These are phyloP conservation scores for Pyricularia grisea DNA, from an alignment of 2,329 filamentous ascomycete species.

Conservation along the genomic window DNA sequence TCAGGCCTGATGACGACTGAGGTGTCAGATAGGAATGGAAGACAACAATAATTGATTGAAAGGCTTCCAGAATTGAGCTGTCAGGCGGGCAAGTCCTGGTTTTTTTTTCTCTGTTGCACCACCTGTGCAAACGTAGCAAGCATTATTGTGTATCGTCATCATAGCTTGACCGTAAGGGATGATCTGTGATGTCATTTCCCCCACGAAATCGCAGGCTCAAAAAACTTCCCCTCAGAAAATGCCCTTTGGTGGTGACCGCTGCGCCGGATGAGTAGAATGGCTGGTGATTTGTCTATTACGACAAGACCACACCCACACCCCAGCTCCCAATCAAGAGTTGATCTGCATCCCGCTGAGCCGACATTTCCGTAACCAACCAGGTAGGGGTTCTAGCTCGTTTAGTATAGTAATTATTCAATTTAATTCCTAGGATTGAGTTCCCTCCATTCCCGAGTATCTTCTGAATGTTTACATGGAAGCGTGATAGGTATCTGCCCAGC, in stretches of 20 bases:
- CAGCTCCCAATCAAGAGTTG: not conserved
- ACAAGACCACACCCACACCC: not conserved
- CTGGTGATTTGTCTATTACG: constrained; percentile 1
- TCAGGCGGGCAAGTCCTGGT: not conserved
- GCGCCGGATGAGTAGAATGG: not conserved
- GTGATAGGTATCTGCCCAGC: not conserved
- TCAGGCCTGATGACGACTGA: not conserved
- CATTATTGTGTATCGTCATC: not conserved
- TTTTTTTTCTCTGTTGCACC: not conserved
- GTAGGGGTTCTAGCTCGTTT: not conserved
- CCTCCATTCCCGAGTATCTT: not conserved
- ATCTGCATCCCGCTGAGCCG: not conserved
- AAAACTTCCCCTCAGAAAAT: not conserved
- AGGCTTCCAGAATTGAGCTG: not conserved
- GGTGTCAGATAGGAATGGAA: not conserved
- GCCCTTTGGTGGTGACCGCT: not conserved
- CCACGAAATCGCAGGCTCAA: not conserved
- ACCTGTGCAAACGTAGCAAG: not conserved
- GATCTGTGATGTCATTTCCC: not conserved
- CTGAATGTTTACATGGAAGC: not conserved
- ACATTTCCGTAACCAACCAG: not conserved
- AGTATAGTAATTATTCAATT: not conserved
- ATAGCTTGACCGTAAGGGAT: not conserved
- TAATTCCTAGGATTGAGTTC: not conserved
- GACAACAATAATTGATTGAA: not conserved